A percentile compares a stretch with the other conserved stretches of the same genome.
Evolutionary conservation across 129 eudicot genomes (phyloP).

Genomic region (Ambrosia trifida): DNA sequence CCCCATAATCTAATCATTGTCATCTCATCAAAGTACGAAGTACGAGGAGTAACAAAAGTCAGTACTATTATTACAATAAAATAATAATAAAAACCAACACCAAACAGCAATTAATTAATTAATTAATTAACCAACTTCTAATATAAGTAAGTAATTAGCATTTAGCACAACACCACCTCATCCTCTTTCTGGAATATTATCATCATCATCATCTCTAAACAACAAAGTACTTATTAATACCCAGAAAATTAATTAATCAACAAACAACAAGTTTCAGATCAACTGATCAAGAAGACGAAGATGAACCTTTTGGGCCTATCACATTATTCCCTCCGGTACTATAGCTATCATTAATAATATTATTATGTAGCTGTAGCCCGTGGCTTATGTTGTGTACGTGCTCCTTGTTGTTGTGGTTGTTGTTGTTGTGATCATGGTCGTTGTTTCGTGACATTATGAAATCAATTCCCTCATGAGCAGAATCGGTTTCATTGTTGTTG

Average conservation of each 20-base stretch:
- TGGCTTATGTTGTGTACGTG: constrained; percentile 5
- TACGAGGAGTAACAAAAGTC: constrained; percentile 20
- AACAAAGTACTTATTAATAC: neutral
- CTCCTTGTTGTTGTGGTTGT: constrained; percentile 18
- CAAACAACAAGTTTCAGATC: neutral
- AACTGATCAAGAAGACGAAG: constrained; percentile 55
- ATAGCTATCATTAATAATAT: constrained; percentile 22
- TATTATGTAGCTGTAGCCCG: constrained; percentile 23
- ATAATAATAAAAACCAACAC: neutral
- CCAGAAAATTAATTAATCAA: constrained; percentile 5
- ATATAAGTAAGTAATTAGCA: constrained; percentile 22
- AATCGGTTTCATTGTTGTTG: neutral
- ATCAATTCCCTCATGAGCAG: constrained; percentile 4
- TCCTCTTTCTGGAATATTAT: neutral
- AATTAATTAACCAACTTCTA: constrained; percentile 31
- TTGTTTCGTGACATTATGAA: constrained; percentile 28
- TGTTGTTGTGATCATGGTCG: constrained; percentile 24
- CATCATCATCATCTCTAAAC: constrained; percentile 1
- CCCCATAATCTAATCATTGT: constrained; percentile 32
- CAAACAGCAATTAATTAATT: neutral
- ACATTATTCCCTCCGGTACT: neutral
- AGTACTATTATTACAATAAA: neutral
- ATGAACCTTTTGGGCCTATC: constrained; percentile 48
- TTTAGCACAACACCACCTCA: constrained; percentile 18
- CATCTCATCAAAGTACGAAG: constrained; percentile 35